Evolutionary conservation across 2,329 filamentous ascomycete species (phyloP).

Genomic region (Hortaea werneckii): DNA sequence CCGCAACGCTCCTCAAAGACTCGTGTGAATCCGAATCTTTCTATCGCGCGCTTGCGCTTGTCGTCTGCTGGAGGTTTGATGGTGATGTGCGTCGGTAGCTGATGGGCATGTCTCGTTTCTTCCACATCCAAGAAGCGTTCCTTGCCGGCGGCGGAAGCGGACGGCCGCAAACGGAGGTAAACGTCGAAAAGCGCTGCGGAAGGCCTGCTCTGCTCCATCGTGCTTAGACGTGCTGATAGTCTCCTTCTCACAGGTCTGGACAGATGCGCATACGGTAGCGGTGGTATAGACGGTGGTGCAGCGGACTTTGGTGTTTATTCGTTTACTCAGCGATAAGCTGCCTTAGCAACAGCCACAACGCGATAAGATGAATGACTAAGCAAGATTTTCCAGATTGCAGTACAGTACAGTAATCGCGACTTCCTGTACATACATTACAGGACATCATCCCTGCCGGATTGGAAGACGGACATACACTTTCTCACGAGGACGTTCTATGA

Average conservation of each 20-base stretch:
- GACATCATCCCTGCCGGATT: too few relatives aligned
- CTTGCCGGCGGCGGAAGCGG: conserved; percentile 21
- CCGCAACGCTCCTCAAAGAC: conserved; percentile 81
- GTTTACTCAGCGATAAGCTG: too few relatives aligned
- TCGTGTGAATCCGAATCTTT: conserved; percentile 87
- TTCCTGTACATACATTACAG: too few relatives aligned
- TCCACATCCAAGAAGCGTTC: conserved; percentile 78
- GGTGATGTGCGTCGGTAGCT: conserved; percentile 40
- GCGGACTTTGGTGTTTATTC: not conserved
- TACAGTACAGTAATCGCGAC: too few relatives aligned
- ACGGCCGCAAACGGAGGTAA: conserved; percentile 64
- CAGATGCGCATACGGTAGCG: not conserved
- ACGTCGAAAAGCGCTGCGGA: conserved; percentile 66
- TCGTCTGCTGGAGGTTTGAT: conserved; percentile 63
- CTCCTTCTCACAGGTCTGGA: not conserved
- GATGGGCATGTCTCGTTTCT: conserved; percentile 23
- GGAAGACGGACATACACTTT: not conserved
- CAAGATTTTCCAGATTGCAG: not conserved
- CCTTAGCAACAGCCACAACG: too few relatives aligned
- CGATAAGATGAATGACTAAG: not conserved
- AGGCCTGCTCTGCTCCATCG: conserved; percentile 16
- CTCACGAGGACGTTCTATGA: conserved; percentile 10
- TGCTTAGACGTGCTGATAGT: not conserved
- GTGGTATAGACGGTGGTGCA: not conserved
- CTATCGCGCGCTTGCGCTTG: conserved; percentile 71